Conservation (phyloP, 352 stramenopile species). For the Aphanomyces euteiches region DNA sequence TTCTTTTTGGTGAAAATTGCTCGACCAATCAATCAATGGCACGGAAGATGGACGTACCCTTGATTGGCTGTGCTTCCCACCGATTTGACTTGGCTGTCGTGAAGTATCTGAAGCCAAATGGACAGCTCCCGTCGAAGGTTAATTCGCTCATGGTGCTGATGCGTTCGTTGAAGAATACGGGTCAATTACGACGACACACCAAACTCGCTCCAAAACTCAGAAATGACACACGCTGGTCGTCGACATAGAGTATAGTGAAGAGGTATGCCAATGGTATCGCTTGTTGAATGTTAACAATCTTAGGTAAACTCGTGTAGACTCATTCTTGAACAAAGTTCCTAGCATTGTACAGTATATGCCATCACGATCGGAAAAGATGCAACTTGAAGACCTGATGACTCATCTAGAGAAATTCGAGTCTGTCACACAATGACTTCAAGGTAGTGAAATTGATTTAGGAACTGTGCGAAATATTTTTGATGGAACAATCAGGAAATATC, state of each 20-base stretch:
- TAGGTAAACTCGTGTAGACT: too few relatives aligned
- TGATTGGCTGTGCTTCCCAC: not conserved
- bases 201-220: not conserved
- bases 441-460: not conserved
- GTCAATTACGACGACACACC: not conserved
- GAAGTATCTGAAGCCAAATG: not conserved
- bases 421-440: not conserved
- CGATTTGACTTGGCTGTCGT: not conserved
- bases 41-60: not conserved
- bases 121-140: not conserved
- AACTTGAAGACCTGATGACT: too few relatives aligned
- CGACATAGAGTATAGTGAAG: not conserved
- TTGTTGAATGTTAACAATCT: not conserved
- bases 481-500: not conserved
- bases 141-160: not conserved
- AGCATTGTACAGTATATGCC: too few relatives aligned
- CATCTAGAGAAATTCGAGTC: too few relatives aligned
- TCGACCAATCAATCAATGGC: not conserved
- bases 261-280: not conserved
- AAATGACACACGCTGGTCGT: not conserved
- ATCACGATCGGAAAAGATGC: too few relatives aligned
- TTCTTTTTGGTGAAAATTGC: not conserved
- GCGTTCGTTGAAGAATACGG: not conserved
- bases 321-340: too few relatives aligned
- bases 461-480: not conserved